Percentiles rank a stretch among this genome's conserved stretches.
phyloP scores from a whole-genome alignment of 352 stramenopile genomes.

The Phytophthora pistaciae region DNA sequence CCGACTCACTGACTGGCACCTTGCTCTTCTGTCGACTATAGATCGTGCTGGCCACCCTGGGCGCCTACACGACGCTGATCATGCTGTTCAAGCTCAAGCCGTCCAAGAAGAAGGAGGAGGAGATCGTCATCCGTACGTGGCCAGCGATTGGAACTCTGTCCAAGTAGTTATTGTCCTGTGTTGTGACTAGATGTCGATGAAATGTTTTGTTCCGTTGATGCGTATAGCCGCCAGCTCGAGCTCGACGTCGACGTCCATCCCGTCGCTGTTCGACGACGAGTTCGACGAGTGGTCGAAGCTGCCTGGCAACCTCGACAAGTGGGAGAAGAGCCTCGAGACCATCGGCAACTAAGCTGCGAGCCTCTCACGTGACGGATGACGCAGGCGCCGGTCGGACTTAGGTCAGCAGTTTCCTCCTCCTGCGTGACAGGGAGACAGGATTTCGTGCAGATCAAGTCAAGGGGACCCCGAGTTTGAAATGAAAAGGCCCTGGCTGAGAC shows the following conservation, averaged over 20 bases:
- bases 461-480: conserved; percentile 36
- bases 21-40: conserved; percentile 20
- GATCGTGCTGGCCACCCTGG: conserved; percentile 88
- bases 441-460: conserved; percentile 15
- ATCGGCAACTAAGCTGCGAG: conserved; percentile 72
- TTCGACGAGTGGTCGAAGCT: conserved; percentile 90
- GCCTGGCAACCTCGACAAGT: conserved; percentile 86
- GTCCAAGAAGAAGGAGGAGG: conserved; percentile 81
- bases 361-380: conserved; percentile 4
- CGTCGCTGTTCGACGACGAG: conserved; percentile 87
- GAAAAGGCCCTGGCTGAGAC: conserved; percentile 37
- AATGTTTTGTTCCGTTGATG: conserved; percentile 7
- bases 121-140: conserved; percentile 54
- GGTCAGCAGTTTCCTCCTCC: conserved; percentile 11
- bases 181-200: neutral
- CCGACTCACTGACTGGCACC: conserved; percentile 7
- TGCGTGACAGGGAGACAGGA: conserved; percentile 10
- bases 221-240: conserved; percentile 42
- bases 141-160: neutral
- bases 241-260: conserved; percentile 67
- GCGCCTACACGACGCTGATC: conserved; percentile 83
- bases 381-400: conserved; percentile 24
- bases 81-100: conserved; percentile 89
- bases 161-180: neutral
- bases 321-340: conserved; percentile 90